A percentile compares a stretch with the other conserved stretches of the same genome.
Conservation (phyloP, 2,329 filamentous ascomycete genomes). For the Nectriaceae sp. region DNA sequence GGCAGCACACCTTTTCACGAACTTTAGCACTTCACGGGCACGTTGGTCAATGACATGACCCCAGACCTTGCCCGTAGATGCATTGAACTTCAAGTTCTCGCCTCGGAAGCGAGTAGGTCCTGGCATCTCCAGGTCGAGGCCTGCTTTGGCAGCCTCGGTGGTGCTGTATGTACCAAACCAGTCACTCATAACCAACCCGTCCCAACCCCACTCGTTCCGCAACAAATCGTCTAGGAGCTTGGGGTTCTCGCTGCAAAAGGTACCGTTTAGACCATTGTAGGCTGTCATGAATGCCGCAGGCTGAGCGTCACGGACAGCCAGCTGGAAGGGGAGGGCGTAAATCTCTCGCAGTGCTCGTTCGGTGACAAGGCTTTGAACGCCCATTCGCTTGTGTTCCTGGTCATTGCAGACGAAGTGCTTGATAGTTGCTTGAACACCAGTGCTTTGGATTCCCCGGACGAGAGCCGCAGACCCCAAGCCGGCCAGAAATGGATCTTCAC, state of each 20-base stretch:
- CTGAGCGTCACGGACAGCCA: slow-evolving; percentile 52
- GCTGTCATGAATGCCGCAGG: slow-evolving; percentile 60
- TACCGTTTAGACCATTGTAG: slow-evolving; percentile 61
- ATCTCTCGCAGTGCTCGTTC: slow-evolving; percentile 60
- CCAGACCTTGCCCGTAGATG: slow-evolving; percentile 57
- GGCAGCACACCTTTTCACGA: slow-evolving; percentile 59
- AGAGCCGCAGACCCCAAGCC: slow-evolving; percentile 56
- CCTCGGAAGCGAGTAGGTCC: slow-evolving; percentile 54
- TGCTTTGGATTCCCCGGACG: slow-evolving; percentile 57
- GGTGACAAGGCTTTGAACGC: slow-evolving; percentile 55
- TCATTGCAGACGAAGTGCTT: slow-evolving; percentile 67
- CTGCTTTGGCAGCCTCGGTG: slow-evolving; percentile 50
- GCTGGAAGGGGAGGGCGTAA: slow-evolving; percentile 59
- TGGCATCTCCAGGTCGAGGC: slow-evolving; percentile 63
- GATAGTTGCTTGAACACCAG: slow-evolving; percentile 56
- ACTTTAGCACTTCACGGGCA: slow-evolving; percentile 57
- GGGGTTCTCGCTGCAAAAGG: slow-evolving; percentile 55
- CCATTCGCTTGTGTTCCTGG: slow-evolving; percentile 59
- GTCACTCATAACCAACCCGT: slow-evolving; percentile 60
- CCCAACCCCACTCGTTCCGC: slow-evolving; percentile 59
- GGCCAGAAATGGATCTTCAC: slow-evolving; percentile 59
- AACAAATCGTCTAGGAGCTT: slow-evolving; percentile 53
- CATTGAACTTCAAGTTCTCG: slow-evolving; percentile 53
- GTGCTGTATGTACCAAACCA: slow-evolving; percentile 61
- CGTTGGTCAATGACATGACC: slow-evolving; percentile 58